Conservation (phyloP, 768 basidiomycete genomes). For the Lactarius sanguifluus region DNA sequence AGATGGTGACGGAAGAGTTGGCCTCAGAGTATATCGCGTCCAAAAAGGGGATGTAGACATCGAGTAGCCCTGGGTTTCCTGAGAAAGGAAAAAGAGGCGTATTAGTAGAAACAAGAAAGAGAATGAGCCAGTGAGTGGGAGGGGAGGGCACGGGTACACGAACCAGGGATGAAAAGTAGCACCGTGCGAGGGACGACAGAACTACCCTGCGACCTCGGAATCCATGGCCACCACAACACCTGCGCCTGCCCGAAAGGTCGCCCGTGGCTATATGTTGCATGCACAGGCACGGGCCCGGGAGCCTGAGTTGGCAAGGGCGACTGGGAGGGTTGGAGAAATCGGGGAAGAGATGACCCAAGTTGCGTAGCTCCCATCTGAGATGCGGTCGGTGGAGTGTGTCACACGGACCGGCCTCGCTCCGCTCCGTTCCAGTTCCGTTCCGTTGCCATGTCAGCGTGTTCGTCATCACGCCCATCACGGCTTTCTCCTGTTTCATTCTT, state of each 20-base stretch:
- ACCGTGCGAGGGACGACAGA: conserved; percentile 9
- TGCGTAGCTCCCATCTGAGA: too few relatives aligned
- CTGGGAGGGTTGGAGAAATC: conserved; percentile 26
- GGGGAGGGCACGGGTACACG: neutral
- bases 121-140: too few relatives aligned
- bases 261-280: conserved; percentile 41
- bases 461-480: conserved; percentile 8
- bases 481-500: conserved; percentile 2
- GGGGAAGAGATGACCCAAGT: conserved; percentile 13
- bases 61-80: conserved; percentile 59
- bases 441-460: neutral
- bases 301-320: neutral
- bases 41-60: conserved; percentile 70
- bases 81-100: conserved; percentile 31
- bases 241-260: conserved; percentile 44
- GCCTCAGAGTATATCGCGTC: conserved; percentile 44
- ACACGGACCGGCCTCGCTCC: too few relatives aligned
- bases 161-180: conserved; percentile 27
- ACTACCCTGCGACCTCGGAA: conserved; percentile 10
- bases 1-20: conserved; percentile 47
- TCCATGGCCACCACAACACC: conserved; percentile 53
- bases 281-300: conserved; percentile 14
- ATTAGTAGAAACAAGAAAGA: neutral
- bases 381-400: too few relatives aligned
- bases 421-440: neutral